Percentiles rank a stretch among this genome's conserved stretches.
These are phyloP conservation scores for Tulasnella sp. DNA, from an alignment of 768 basidiomycete species.

Conservation along the genomic window DNA sequence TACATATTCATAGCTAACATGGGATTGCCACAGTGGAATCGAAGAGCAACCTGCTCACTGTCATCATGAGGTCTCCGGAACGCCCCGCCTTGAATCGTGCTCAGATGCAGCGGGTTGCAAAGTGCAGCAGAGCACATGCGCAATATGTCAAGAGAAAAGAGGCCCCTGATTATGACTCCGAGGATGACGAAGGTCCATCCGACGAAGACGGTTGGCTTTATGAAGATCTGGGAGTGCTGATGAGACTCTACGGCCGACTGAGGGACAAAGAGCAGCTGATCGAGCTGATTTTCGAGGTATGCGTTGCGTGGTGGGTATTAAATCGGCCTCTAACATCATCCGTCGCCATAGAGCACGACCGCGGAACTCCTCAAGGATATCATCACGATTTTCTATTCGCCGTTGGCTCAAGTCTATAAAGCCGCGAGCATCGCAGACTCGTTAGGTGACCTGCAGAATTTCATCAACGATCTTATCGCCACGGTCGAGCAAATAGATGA, in stretches of 20 bases:
- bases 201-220: constrained; percentile 96
- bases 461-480: constrained; percentile 89
- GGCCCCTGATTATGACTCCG: constrained; percentile 63
- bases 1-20: not conserved
- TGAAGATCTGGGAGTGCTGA: constrained; percentile 80
- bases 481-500: constrained; percentile 92
- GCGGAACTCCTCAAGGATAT: constrained; percentile 96
- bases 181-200: constrained; percentile 87
- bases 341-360: constrained; percentile 75
- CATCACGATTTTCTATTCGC: constrained; percentile 96
- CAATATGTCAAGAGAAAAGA: constrained; percentile 63
- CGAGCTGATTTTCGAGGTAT: constrained; percentile 88
- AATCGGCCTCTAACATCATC: constrained; percentile 6
- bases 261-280: constrained; percentile 90
- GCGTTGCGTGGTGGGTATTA: constrained; percentile 29
- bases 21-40: constrained; percentile 48
- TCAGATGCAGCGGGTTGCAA: constrained; percentile 76
- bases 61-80: constrained; percentile 74
- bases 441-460: constrained; percentile 82
- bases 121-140: constrained; percentile 71
- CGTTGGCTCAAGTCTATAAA: constrained; percentile 93
- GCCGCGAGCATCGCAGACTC: constrained; percentile 97
- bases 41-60: constrained; percentile 67
- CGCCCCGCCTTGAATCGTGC: constrained; percentile 67
- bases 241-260: constrained; percentile 71